Evolutionary conservation across 2,329 filamentous ascomycete species (phyloP), one percentile per base, ranked within the genome.

Genomic region (Nemania sp.): DNA sequence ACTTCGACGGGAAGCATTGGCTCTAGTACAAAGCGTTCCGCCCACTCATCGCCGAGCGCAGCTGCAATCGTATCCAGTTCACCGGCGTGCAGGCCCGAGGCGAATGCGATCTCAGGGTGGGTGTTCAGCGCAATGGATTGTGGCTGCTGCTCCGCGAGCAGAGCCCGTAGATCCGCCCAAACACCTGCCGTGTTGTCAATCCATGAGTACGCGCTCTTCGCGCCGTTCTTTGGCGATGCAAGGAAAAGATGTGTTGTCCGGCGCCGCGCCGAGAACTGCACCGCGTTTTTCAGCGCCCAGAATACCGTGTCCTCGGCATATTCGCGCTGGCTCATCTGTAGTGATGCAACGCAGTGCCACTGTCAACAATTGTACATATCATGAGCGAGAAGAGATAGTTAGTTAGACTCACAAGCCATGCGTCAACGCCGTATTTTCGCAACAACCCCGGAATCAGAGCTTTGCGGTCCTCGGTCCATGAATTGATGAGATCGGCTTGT

Each of bases 261-360:
- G n/a, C 84, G 81, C 5, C 83, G 80, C 4, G 84, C 83, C 1
- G 83, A 84, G 74, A 86, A 86, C 71, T 84, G 80, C 6, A 74
- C 77, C 5, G 80, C 80, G 22, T 77, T 75, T 69, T 85, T 85
- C 38, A 86, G 79, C 3, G 83, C 82, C 83, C 83, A 86, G 75
- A 85, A 86, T 26, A 82, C 80, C 0, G 83, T 85, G 64, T 86
- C 84, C 71, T 86, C 84, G 67, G 82, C 83, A 72, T 86, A 85
- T 70, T 86, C 84, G 57, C 81, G 81, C 75, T 86, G 83, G 77
- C 82, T 83, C 70, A 85, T 83, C 82, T 85, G 49, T 7, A 5
- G 49, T 10, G 26, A 29, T 26, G 49, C 24, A 27, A 6, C 3
- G 7, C 35, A 41, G 5, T 18, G 29, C n/a, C 1, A 8, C 29